Evolutionary conservation across 179 eudicot genomes (phyloP).

Genomic region (Camellia oleifera): DNA sequence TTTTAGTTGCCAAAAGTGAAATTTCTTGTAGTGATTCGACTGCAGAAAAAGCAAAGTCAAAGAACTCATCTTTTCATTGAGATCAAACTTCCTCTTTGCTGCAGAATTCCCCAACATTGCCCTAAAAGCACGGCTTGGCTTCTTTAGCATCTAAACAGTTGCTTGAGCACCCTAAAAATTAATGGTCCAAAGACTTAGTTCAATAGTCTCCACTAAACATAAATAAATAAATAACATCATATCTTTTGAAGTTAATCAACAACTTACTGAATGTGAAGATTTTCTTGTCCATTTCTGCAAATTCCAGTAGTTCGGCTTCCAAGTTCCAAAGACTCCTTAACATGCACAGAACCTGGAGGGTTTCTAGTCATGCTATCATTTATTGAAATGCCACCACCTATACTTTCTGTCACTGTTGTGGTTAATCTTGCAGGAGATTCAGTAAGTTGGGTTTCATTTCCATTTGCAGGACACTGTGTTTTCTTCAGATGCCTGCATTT

Average conservation of each 20-base stretch:
- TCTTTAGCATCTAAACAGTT: constrained; percentile 69
- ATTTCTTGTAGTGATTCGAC: background rate
- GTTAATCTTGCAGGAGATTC: constrained; percentile 15
- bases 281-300: constrained; percentile 14
- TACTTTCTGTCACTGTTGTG: constrained; percentile 6
- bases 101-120: constrained; percentile 69
- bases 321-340: constrained; percentile 14
- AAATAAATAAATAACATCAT: background rate
- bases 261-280: constrained; percentile 16
- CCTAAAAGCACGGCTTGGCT: constrained; percentile 79
- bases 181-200: constrained; percentile 6
- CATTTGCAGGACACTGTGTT: constrained; percentile 35
- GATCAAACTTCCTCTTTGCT: constrained; percentile 55
- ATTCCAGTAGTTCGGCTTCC: constrained; percentile 16
- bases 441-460: constrained; percentile 31
- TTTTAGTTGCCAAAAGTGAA: too few species aligned
- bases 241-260: background rate
- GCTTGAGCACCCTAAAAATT: constrained; percentile 52
- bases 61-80: constrained; percentile 33
- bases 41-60: background rate
- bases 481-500: constrained; percentile 44
- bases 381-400: background rate
- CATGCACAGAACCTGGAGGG: constrained; percentile 13
- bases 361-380: constrained; percentile 15
- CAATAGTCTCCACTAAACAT: constrained; percentile 1